Evolutionary conservation across 2,329 filamentous ascomycete genomes (phyloP).

Genomic region (Aspergillus niger): DNA sequence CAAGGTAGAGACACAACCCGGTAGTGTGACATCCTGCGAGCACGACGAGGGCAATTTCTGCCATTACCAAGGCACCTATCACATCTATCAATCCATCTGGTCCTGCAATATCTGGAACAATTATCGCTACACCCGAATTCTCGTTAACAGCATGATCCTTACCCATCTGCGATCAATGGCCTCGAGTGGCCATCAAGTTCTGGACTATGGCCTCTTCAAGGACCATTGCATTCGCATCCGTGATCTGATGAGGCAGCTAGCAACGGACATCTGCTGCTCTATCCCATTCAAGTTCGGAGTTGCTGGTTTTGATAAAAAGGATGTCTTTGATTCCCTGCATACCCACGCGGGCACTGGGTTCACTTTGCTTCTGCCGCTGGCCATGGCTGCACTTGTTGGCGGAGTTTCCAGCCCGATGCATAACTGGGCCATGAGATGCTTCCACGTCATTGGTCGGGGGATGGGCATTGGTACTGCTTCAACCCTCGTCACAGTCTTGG

Average conservation of each 20-base stretch:
- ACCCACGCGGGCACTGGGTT: background rate
- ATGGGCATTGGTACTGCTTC: slow-evolving; percentile 2
- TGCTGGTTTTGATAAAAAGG: background rate
- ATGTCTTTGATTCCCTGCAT: background rate
- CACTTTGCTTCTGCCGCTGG: slow-evolving; percentile 1
- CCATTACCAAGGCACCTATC: background rate
- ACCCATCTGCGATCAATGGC: background rate
- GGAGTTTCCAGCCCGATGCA: background rate
- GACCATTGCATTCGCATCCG: background rate
- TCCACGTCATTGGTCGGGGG: background rate
- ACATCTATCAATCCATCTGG: slow-evolving; percentile 4
- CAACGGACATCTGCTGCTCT: slow-evolving; percentile 6
- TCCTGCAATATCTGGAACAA: slow-evolving; percentile 7
- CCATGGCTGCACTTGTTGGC: background rate
- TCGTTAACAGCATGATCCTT: background rate
- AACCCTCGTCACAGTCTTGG: background rate
- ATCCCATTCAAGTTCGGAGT: slow-evolving; percentile 6
- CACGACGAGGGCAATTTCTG: background rate
- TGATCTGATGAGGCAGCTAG: background rate
- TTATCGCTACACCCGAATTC: slow-evolving; percentile 1
- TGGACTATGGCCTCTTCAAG: background rate
- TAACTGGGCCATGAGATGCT: slow-evolving; percentile 3
- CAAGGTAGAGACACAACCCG: background rate
- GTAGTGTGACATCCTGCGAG: background rate
- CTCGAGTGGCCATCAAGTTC: background rate